phyloP scores from a whole-genome alignment of 345 rosid genomes.

The Barbarea vulgaris region DNA sequence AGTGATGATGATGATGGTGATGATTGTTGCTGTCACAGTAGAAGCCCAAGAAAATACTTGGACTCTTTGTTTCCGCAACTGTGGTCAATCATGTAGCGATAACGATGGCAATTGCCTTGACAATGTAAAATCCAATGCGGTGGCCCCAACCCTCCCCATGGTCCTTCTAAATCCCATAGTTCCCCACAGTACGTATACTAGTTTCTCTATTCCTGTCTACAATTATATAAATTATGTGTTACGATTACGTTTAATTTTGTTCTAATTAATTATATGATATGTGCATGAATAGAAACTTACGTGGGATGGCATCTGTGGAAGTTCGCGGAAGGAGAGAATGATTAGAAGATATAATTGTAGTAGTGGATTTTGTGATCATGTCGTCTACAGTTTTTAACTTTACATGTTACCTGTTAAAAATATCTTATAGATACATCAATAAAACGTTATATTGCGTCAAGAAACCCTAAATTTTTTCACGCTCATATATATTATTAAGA shows the following conservation, averaged over 20 bases:
- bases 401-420: too few relatives aligned
- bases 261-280: neutral
- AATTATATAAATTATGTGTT: neutral
- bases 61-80: neutral
- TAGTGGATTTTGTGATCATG: neutral
- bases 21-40: neutral
- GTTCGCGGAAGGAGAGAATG: neutral
- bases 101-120: conserved; percentile 6
- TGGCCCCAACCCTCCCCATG: conserved; percentile 37
- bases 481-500: too few relatives aligned
- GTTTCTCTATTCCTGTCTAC: neutral
- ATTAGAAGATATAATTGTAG: neutral
- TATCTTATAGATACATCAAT: too few relatives aligned
- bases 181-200: conserved; percentile 4
- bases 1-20: conserved; percentile 15
- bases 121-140: conserved; percentile 30
- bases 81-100: neutral
- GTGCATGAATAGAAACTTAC: neutral
- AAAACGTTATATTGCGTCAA: too few relatives aligned
- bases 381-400: neutral
- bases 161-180: neutral
- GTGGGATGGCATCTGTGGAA: neutral
- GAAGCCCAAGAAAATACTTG: neutral
- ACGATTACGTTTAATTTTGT: neutral
- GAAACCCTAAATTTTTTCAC: too few relatives aligned